Conservation (phyloP, 2,329 filamentous ascomycete genomes). For the Plectosphaerella cucumerina region DNA sequence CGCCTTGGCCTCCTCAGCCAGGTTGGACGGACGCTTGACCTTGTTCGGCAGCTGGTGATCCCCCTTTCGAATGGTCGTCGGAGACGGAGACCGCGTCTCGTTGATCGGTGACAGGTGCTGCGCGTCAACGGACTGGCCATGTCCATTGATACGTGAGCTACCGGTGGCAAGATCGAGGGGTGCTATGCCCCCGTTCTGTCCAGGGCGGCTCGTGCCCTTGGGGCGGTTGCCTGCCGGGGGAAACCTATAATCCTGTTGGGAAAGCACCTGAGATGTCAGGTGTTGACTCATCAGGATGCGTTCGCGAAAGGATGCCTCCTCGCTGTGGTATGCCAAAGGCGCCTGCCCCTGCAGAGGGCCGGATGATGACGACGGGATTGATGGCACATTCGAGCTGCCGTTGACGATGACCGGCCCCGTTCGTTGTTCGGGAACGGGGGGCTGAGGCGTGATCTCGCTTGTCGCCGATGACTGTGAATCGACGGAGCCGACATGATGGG, state of each 20-base stretch:
- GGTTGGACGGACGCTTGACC: slow-evolving; percentile 1
- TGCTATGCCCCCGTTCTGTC: slow-evolving; percentile 45
- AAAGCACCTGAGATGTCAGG: slow-evolving; percentile 7
- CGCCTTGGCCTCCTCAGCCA: slow-evolving; percentile 17
- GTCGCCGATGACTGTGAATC: not conserved
- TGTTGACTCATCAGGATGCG: slow-evolving; percentile 32
- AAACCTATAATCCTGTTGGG: slow-evolving; percentile 13
- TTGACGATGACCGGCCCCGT: slow-evolving; percentile 29
- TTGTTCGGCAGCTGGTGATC: slow-evolving; percentile 6
- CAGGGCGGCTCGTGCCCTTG: not conserved
- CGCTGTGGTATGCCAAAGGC: slow-evolving; percentile 11
- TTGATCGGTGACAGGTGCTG: slow-evolving; percentile 68
- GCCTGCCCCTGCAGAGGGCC: not conserved
- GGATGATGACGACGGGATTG: not conserved
- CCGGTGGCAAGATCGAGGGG: slow-evolving; percentile 52
- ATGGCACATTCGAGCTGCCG: slow-evolving; percentile 18
- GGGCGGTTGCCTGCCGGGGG: slow-evolving; percentile 22
- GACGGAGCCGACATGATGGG: slow-evolving; percentile 1
- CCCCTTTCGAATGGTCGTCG: slow-evolving; percentile 51
- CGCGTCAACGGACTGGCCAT: slow-evolving; percentile 29
- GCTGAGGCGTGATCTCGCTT: slow-evolving; percentile 9
- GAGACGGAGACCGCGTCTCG: slow-evolving; percentile 68
- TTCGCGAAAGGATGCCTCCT: slow-evolving; percentile 37
- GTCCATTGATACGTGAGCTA: slow-evolving; percentile 32
- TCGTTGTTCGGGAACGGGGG: slow-evolving; percentile 15